A percentile compares a stretch with the other conserved stretches of the same genome.
Evolutionary conservation across 164 flowering plant species (phyloP).

Genomic region (Dillenia suffruticosa): DNA sequence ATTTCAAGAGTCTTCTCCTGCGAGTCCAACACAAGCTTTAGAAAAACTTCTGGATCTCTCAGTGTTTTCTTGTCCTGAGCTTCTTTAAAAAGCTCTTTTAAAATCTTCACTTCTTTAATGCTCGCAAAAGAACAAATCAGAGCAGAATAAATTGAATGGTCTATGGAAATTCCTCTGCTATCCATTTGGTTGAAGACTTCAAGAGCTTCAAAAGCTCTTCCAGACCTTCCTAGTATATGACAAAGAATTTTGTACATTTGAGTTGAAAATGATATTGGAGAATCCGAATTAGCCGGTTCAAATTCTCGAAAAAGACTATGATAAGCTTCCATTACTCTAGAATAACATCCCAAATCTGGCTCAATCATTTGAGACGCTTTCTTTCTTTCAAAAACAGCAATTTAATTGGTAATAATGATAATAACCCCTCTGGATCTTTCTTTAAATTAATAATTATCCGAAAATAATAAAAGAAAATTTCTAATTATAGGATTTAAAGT

Average conservation of each 20-base stretch:
- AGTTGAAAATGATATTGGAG: conserved; percentile 3
- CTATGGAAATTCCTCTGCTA: conserved; percentile 32
- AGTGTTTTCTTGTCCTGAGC: conserved; percentile 45
- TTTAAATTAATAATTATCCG: no score
- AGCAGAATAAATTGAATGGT: conserved; percentile 45
- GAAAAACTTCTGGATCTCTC: conserved; percentile 54
- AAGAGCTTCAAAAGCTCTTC: conserved; percentile 56
- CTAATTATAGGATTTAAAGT: no score
- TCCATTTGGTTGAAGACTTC: conserved; percentile 42
- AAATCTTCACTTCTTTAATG: conserved; percentile 40
- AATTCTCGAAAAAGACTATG: conserved; percentile 51
- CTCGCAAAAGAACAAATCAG: conserved; percentile 55
- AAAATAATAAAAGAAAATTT: no score
- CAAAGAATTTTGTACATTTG: conserved; percentile 42
- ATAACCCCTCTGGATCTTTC: no score
- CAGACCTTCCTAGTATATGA: conserved; percentile 52
- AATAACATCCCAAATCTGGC: conserved; percentile 41
- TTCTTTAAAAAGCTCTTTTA: conserved; percentile 54
- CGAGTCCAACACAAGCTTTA: conserved; percentile 59
- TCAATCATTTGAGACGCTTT: conserved; percentile 1
- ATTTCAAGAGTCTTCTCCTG: conserved; percentile 52
- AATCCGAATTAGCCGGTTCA: conserved; percentile 13
- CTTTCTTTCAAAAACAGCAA: no score
- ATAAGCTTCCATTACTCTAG: conserved; percentile 59
- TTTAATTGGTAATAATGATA: no score